Percentiles rank a stretch among this genome's conserved stretches.
Conservation (phyloP, 139 green algal genomes). For the Zygnema circumcarinatum region DNA sequence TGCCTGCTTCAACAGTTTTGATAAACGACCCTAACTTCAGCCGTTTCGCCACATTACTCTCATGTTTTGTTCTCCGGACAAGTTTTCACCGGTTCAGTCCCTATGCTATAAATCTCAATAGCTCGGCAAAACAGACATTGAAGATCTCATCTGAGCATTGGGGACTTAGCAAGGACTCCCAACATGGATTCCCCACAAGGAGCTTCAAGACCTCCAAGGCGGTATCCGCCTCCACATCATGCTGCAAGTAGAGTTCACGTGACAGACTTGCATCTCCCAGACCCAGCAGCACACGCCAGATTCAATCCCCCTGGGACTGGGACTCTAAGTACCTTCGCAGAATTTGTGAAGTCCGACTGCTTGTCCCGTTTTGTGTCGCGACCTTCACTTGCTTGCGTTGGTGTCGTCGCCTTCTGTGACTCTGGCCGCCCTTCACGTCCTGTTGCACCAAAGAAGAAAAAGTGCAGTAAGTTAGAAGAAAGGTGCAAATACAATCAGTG, state of each 20-base stretch:
- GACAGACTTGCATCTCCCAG: not conserved
- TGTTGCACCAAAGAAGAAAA: not conserved
- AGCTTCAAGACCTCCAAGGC: not conserved
- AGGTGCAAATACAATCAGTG: not conserved
- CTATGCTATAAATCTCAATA: too few relatives aligned
- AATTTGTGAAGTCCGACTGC: conserved; percentile 34
- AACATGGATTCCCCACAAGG: not conserved
- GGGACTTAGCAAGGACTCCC: too few relatives aligned
- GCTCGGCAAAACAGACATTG: too few relatives aligned
- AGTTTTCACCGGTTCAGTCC: too few relatives aligned
- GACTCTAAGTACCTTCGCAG: conserved; percentile 6
- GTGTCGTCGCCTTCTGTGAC: not conserved
- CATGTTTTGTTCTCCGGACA: too few relatives aligned
- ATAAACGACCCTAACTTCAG: not conserved
- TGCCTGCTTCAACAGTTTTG: not conserved
- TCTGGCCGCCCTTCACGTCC: not conserved
- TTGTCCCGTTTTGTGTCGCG: not conserved
- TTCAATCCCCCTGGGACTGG: not conserved
- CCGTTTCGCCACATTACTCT: too few relatives aligned
- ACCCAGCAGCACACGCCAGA: not conserved
- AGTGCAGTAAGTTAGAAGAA: not conserved
- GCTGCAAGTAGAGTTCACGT: not conserved
- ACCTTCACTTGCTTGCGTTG: not conserved
- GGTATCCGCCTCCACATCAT: not conserved
- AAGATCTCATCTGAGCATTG: too few relatives aligned